These are phyloP conservation scores for Wickerhamiella azyma DNA, from an alignment of 805 yeast species.

Conservation along the genomic window DNA sequence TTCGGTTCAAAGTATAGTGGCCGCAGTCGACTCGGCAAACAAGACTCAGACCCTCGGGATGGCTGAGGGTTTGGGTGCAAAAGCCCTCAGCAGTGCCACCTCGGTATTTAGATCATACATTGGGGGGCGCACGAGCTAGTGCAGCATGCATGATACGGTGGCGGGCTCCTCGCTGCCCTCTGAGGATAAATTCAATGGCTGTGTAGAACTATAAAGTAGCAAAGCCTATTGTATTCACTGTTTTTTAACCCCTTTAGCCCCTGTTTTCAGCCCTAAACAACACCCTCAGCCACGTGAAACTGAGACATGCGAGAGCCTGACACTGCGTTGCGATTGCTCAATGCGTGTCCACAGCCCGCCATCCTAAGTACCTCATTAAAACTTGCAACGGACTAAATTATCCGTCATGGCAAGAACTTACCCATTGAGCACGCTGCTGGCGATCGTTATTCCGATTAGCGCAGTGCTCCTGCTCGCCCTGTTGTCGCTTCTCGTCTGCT, in stretches of 20 bases:
- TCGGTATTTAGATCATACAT: constrained; percentile 17
- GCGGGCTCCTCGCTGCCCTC: background rate
- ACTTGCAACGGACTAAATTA: background rate
- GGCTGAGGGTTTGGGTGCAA: constrained; percentile 15
- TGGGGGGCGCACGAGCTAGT: background rate
- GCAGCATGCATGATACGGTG: background rate
- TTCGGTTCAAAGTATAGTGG: constrained; percentile 64
- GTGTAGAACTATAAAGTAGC: too few relatives aligned
- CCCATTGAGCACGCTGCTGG: constrained; percentile 14
- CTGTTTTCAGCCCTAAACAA: too few relatives aligned
- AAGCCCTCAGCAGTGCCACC: constrained; percentile 17
- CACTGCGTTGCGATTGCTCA: background rate
- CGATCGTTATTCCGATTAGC: constrained; percentile 21
- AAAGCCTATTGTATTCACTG: too few relatives aligned
- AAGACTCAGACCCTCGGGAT: constrained; percentile 9
- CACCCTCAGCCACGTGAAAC: background rate
- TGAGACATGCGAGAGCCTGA: background rate
- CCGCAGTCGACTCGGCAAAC: constrained; percentile 32
- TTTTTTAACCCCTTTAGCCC: too few relatives aligned
- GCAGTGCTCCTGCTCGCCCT: constrained; percentile 12
- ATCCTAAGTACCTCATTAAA: background rate
- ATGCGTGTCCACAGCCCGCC: background rate
- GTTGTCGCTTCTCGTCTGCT: constrained; percentile 3
- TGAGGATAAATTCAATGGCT: too few relatives aligned
- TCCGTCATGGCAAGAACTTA: background rate